phyloP scores from a whole-genome alignment of 2,329 filamentous ascomycete genomes.

The Leptodontidium sp. region DNA sequence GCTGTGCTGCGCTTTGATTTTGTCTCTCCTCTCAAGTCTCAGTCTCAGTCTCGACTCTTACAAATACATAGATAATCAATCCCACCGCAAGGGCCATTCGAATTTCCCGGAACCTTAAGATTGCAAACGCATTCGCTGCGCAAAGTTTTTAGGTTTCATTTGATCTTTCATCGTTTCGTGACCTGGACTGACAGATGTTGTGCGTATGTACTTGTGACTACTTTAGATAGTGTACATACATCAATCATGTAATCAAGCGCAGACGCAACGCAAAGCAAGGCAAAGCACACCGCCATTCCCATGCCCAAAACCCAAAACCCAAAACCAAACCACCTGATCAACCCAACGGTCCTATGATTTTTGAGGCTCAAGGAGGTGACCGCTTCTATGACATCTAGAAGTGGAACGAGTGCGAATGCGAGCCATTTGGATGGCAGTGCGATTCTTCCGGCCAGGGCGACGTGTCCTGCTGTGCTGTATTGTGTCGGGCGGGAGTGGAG shows the following conservation, averaged over 20 bases:
- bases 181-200: constrained; percentile 3
- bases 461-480: background rate
- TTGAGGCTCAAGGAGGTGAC: constrained; percentile 10
- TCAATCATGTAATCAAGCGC: background rate
- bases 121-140: background rate
- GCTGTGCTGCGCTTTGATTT: background rate
- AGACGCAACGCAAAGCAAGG: too few relatives aligned
- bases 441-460: background rate
- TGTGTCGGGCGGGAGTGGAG: background rate
- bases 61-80: too few relatives aligned
- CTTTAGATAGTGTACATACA: too few relatives aligned
- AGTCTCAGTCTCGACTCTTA: too few relatives aligned
- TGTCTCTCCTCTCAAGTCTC: too few relatives aligned
- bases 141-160: background rate
- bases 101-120: background rate
- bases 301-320: too few relatives aligned
- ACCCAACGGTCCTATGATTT: background rate
- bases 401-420: background rate
- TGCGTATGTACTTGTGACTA: background rate
- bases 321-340: constrained; percentile 10
- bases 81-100: too few relatives aligned
- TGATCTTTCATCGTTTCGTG: background rate
- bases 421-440: constrained; percentile 1
- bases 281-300: constrained; percentile 10
- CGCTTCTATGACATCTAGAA: constrained; percentile 23